These are phyloP conservation scores for Tetracladium setigerum DNA, from an alignment of 495 filamentous ascomycete species.

Conservation along the genomic window DNA sequence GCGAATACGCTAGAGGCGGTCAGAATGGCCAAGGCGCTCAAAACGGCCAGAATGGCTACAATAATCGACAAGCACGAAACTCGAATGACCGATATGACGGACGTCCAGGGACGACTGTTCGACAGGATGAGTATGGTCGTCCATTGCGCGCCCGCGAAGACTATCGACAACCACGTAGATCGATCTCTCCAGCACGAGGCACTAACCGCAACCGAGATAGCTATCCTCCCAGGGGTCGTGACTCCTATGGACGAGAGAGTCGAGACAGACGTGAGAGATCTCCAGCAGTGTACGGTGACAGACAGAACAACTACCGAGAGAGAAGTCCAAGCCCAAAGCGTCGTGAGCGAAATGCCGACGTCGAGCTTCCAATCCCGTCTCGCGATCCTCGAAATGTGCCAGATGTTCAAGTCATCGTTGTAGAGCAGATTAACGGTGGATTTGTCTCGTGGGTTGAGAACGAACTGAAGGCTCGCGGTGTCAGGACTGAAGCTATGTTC, in stretches of 20 bases:
- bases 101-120: conserved; percentile 18
- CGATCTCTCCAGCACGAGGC: conserved; percentile 39
- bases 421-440: conserved; percentile 71
- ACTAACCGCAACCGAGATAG: conserved; percentile 34
- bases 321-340: conserved; percentile 60
- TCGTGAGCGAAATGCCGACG: conserved; percentile 46
- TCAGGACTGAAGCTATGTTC: conserved; percentile 69
- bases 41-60: conserved; percentile 22
- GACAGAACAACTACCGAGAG: conserved; percentile 46
- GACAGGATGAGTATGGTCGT: conserved; percentile 56
- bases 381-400: conserved; percentile 72
- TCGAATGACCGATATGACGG: conserved; percentile 25
- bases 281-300: conserved; percentile 50
- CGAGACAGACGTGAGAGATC: conserved; percentile 51
- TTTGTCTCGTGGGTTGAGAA: conserved; percentile 79
- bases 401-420: conserved; percentile 80
- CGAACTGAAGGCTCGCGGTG: conserved; percentile 58
- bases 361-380: conserved; percentile 61
- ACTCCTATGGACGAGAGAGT: conserved; percentile 29
- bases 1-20: conserved; percentile 46
- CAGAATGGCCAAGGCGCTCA: conserved; percentile 22
- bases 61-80: background rate
- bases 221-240: conserved; percentile 32
- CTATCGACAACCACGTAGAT: conserved; percentile 48
- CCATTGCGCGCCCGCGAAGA: conserved; percentile 59